Evolutionary conservation across 2,329 filamentous ascomycete species (phyloP).

Genomic region (Sclerotinia subarctica): DNA sequence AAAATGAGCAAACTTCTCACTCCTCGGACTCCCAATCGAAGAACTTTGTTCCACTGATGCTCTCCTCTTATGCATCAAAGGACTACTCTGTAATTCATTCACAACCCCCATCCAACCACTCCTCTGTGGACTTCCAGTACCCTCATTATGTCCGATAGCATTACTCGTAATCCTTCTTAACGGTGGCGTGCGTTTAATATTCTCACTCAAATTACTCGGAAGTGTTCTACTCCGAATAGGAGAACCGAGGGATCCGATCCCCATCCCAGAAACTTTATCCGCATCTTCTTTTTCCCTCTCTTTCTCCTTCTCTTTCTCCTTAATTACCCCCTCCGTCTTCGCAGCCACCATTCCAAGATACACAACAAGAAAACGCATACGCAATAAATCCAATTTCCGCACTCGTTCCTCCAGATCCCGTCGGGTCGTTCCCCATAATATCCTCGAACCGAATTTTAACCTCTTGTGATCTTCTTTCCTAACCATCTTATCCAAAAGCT

Average conservation of each 20-base stretch:
- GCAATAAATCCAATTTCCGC: conserved; percentile 56
- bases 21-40: neutral
- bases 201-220: conserved; percentile 25
- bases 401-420: conserved; percentile 55
- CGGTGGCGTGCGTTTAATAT: conserved; percentile 40
- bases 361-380: conserved; percentile 62
- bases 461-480: conserved; percentile 43
- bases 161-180: conserved; percentile 53
- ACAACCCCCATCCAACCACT: conserved; percentile 62
- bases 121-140: conserved; percentile 47
- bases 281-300: conserved; percentile 13
- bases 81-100: conserved; percentile 59
- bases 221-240: neutral
- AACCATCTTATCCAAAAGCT: conserved; percentile 54
- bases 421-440: conserved; percentile 56
- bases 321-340: conserved; percentile 31
- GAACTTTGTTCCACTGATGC: conserved; percentile 55
- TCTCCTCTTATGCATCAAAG: conserved; percentile 58
- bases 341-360: conserved; percentile 59
- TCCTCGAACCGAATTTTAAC: conserved; percentile 43
- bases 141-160: conserved; percentile 52
- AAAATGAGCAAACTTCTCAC: conserved; percentile 6
- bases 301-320: conserved; percentile 2
- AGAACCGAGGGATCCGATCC: neutral
- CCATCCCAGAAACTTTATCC: neutral